These are phyloP conservation scores for Lactifluus pinguis DNA, from an alignment of 768 basidiomycete genomes.

Conservation along the genomic window DNA sequence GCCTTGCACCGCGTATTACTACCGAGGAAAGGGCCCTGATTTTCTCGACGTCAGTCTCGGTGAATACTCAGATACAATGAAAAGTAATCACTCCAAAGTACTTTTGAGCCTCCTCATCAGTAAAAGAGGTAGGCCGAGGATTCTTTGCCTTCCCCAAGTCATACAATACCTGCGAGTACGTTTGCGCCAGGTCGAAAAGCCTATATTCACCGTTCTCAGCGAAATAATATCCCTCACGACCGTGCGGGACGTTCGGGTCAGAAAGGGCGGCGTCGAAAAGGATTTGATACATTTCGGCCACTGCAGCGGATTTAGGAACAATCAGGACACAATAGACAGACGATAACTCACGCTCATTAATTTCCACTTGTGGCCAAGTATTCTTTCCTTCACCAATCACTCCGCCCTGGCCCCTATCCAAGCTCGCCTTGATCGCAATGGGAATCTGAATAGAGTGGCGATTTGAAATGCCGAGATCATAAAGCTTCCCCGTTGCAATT, in stretches of 20 bases:
- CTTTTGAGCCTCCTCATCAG: conserved; percentile 32
- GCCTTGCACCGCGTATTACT: conserved; percentile 37
- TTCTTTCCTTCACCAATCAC: conserved; percentile 50
- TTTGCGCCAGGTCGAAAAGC: conserved; percentile 29
- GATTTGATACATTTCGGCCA: conserved; percentile 35
- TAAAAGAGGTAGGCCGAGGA: conserved; percentile 37
- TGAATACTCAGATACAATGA: background rate
- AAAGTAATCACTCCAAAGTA: conserved; percentile 26
- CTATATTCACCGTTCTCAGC: conserved; percentile 28
- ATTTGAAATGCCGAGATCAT: conserved; percentile 45
- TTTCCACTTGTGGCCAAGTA: conserved; percentile 50
- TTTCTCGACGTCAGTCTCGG: background rate
- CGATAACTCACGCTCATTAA: conserved; percentile 38
- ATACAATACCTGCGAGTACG: conserved; percentile 29
- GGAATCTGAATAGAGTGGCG: conserved; percentile 46
- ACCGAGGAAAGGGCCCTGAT: conserved; percentile 18
- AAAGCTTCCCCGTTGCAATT: conserved; percentile 38
- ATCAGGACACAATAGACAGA: background rate
- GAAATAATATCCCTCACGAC: conserved; percentile 32
- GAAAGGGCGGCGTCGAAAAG: conserved; percentile 33
- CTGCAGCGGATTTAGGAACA: conserved; percentile 22
- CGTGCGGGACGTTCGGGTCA: conserved; percentile 22
- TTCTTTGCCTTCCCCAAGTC: conserved; percentile 26
- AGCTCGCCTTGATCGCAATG: conserved; percentile 33
- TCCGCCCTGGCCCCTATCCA: conserved; percentile 42